Evolutionary conservation across 2,329 filamentous ascomycete genomes (phyloP), one percentile per base, ranked within the genome.

Genomic region (Penicillium janthinellum): DNA sequence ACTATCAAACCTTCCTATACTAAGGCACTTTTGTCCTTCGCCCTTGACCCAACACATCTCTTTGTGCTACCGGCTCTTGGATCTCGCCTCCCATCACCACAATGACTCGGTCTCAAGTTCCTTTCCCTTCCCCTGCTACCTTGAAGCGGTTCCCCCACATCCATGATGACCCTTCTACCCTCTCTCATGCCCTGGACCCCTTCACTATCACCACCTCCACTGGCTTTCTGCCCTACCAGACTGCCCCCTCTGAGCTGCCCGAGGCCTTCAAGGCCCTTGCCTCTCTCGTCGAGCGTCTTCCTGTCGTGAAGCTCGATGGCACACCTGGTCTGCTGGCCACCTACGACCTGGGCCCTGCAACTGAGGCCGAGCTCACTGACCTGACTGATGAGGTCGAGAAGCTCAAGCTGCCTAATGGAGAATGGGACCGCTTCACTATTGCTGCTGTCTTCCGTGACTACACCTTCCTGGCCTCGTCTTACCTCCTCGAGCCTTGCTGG

Each of bases 361-460:
- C 96, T 48, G 79, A 89, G 64, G 80, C 81, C n/a, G 86, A 88
- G 63, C 84, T 97, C 50, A 89, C 91, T 15, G 90, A 96, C 75
- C 81, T 96, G 50, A 90, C 89, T 0, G 82, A 82, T 5, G 83
- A 86, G 66, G 84, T 96, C 58, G 89, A 95, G 70, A 86, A 86
- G 75, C 89, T 90, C 31, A 67, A 75, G 38, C 69, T 75, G 10
- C 59, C 70, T 8, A 74, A 77, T 64, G 77, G 84, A 67, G 82
- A 84, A 67, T 80, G 88, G 62, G 88, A 96, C 77, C 83, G 94
- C 41, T 89, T 89, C 15, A 79, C 91, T 60, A 87, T 96, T 81
- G 95, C 93, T 70, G 92, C 92, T 37, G 79, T 96, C 50, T 96
- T 96, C 76, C 85, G 93, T 20, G 93, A 97, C 79, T 97, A 96